A percentile compares a stretch with the other conserved stretches of the same genome.
phyloP scores from a whole-genome alignment of 176 grass and related monocot genomes.

The Bolboschoenus planiculmis region DNA sequence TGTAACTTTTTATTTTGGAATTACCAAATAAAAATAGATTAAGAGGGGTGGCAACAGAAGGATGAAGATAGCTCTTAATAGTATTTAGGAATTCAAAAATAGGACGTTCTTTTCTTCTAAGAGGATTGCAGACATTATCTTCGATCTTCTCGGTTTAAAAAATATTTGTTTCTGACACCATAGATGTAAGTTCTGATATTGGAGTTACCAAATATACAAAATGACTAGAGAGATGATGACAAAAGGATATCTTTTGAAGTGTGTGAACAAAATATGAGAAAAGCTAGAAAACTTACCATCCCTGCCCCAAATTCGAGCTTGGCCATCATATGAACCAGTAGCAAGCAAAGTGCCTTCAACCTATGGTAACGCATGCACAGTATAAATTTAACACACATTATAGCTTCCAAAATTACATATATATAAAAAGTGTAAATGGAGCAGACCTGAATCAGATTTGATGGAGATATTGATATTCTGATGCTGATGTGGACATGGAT shows the following conservation, averaged over 20 bases:
- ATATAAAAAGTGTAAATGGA: background rate
- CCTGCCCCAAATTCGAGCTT: slow-evolving; percentile 90
- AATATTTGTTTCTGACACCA: background rate
- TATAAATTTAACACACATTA: background rate
- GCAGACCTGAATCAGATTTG: background rate
- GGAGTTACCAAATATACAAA: background rate
- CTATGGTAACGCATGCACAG: slow-evolving; percentile 3
- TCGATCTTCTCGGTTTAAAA: background rate
- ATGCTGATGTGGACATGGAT: background rate
- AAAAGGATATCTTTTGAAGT: background rate
- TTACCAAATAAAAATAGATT: slow-evolving; percentile 2
- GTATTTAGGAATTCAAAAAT: background rate
- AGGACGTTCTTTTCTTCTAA: background rate
- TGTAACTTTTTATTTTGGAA: background rate
- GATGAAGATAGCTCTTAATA: background rate
- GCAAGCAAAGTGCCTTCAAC: slow-evolving; percentile 82
- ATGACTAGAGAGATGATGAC: background rate
- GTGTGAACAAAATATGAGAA: background rate
- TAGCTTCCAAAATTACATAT: background rate
- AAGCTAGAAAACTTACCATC: slow-evolving; percentile 52
- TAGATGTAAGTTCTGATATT: background rate
- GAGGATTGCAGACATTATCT: background rate
- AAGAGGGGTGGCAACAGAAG: background rate
- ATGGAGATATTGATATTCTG: background rate
- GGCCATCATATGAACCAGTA: slow-evolving; percentile 95